Evolutionary conservation across 2,329 filamentous ascomycete species (phyloP).

Genomic region (Atkinsonella hypoxylon): DNA sequence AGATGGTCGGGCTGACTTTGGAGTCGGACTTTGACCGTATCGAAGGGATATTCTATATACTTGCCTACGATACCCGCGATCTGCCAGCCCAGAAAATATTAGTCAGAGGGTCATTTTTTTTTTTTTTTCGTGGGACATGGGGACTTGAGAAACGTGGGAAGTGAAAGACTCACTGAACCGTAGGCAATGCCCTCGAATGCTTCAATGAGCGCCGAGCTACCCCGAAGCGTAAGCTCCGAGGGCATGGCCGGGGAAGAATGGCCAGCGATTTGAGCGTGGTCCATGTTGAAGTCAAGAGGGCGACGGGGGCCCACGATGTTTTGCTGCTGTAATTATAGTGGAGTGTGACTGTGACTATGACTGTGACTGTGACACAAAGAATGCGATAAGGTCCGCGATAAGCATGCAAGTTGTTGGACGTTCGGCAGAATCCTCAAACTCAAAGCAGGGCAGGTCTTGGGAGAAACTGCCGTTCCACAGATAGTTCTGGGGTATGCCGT

Average conservation of each 20-base stretch:
- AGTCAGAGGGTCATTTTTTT: not conserved
- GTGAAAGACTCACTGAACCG: conserved; percentile 55
- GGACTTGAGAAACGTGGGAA: not conserved
- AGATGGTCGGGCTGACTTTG: conserved; percentile 87
- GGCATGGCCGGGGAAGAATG: conserved; percentile 12
- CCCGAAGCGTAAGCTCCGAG: conserved; percentile 17
- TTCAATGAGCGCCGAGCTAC: conserved; percentile 40
- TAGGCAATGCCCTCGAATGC: conserved; percentile 79
- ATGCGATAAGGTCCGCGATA: not conserved
- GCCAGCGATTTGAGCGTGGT: conserved; percentile 19
- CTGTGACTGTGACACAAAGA: not conserved
- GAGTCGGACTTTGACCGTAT: conserved; percentile 93
- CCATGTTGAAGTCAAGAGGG: conserved; percentile 13
- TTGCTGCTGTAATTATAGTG: not conserved
- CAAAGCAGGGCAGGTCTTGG: too few species aligned
- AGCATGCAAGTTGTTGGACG: not conserved
- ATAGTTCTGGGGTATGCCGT: not conserved
- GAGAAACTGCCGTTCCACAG: not conserved
- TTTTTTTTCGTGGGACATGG: not conserved
- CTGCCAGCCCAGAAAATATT: conserved; percentile 26
- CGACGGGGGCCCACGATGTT: not conserved
- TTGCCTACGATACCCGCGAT: conserved; percentile 80
- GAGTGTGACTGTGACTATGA: not conserved
- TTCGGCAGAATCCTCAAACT: too few species aligned
- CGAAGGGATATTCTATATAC: conserved; percentile 96